Evolutionary conservation across 1,284 basidiomycete species (phyloP), one percentile per base, ranked within the genome.

Genomic region (Neolentinus lepideus): DNA sequence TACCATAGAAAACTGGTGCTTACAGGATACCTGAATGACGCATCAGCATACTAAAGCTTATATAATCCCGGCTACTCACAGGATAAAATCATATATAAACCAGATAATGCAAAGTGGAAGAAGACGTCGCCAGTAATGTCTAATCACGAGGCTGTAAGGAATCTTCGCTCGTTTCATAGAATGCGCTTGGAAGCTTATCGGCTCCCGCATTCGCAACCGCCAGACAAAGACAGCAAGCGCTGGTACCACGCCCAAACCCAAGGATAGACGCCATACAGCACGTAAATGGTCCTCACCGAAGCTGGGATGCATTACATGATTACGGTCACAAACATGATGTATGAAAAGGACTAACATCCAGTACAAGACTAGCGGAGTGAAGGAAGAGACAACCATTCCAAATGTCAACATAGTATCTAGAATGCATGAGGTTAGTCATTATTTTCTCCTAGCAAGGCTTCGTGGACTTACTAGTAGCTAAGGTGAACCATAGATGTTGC

Each of bases 51-150:
- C 46, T 6, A 31, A 24, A 19, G 48, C 45, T 9, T 11, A 21
- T 19, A 26, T n/a, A 29, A 25, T 11, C 1, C 22, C 57, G 24
- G 11, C 43, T 4, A 50, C 38, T 12, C 77, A 88, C 77, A 75
- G 75, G 69, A 92, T 88, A 64, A 91, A 86, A 65, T 92, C 89
- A 67, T 94, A 94, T 54, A 94, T 74, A 71, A 93, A 94, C 85
- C 83, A 84, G 55, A 53, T 59, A 14, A 88, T 58, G 6, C 81
- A 89, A 58, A 94, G 81, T 2, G 87, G 90, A 1, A 77, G 64
- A 24, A 94, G 69, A 26, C 79, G 77, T 29, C 74, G 68, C 75
- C 92, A 90, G 68, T 98, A 98, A 33, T 90, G 84, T 64, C 80
- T 86, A 56, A 97, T 62, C 62, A 96, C 78, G 36, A 98, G 78